Percentiles rank a stretch among this genome's conserved stretches.
Evolutionary conservation across 345 rosid species (phyloP).

Genomic region (Salix brachista): DNA sequence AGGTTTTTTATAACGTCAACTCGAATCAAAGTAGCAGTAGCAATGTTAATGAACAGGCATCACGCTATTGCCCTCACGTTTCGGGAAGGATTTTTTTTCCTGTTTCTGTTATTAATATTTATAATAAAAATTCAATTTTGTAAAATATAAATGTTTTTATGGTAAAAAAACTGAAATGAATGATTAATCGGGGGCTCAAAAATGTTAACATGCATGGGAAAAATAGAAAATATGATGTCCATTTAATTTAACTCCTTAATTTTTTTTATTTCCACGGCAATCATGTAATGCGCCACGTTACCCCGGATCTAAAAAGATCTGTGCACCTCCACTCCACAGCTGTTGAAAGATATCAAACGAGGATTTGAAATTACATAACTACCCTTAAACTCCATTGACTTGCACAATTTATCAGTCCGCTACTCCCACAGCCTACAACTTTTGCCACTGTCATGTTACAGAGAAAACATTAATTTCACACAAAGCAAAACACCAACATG

Average conservation of each 20-base stretch:
- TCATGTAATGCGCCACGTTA: slow-evolving; percentile 7
- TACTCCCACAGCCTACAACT: slow-evolving; percentile 19
- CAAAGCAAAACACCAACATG: slow-evolving; percentile 5
- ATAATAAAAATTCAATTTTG: background rate
- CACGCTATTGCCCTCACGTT: background rate
- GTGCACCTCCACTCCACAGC: background rate
- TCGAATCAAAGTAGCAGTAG: background rate
- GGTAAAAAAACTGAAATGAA: background rate
- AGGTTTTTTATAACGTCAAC: background rate
- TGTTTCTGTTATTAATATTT: background rate
- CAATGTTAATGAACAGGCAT: background rate
- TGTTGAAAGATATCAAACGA: background rate
- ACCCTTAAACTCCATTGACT: slow-evolving; percentile 26
- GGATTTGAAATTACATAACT: slow-evolving; percentile 12
- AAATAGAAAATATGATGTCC: background rate
- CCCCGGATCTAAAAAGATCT: background rate
- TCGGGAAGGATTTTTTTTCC: background rate
- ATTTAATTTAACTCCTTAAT: background rate
- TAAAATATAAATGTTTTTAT: background rate
- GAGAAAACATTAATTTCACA: slow-evolving; percentile 25
- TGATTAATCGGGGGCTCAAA: too few species aligned
- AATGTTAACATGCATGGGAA: background rate
- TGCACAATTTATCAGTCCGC: slow-evolving; percentile 19
- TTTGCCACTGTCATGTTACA: slow-evolving; percentile 29
- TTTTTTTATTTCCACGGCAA: background rate